Percentiles rank a stretch among this genome's conserved stretches.
Evolutionary conservation across 2,329 filamentous ascomycete genomes (phyloP).

Genomic region (Fusarium nelsonii): DNA sequence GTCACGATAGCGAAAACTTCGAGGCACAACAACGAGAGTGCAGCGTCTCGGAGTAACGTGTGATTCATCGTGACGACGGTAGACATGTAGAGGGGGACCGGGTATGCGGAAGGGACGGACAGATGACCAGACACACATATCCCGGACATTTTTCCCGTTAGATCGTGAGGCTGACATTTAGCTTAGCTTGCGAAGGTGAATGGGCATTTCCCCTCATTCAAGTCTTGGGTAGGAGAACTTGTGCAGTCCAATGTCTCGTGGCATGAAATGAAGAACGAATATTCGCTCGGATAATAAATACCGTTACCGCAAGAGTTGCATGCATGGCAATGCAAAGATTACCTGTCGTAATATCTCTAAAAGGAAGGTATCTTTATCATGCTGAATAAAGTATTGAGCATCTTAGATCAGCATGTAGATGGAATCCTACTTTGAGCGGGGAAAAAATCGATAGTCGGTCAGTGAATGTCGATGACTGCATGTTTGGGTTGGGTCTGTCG

Average conservation of each 20-base stretch:
- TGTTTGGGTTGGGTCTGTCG: not conserved
- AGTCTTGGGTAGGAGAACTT: conserved; percentile 11
- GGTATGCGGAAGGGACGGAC: conserved; percentile 1
- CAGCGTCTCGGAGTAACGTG: not conserved
- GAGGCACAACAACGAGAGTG: not conserved
- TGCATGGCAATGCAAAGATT: conserved; percentile 5
- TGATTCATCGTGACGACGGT: not conserved
- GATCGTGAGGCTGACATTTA: conserved; percentile 20
- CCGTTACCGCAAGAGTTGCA: conserved; percentile 1
- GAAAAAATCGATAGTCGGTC: conserved; percentile 14
- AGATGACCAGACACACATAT: not conserved
- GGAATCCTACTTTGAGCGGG: conserved; percentile 8
- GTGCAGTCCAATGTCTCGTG: not conserved
- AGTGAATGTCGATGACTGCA: conserved; percentile 7
- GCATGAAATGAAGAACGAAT: not conserved
- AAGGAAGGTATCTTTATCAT: conserved; percentile 15
- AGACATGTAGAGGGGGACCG: not conserved
- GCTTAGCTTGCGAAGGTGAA: not conserved
- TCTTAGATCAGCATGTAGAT: conserved; percentile 13
- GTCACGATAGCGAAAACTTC: not conserved
- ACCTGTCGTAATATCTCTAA: conserved; percentile 7
- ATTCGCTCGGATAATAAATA: not conserved
- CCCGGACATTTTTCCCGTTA: not conserved
- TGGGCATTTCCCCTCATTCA: conserved; percentile 8
- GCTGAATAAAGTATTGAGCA: conserved; percentile 1